phyloP scores from a whole-genome alignment of 176 grass and related monocot genomes.

The Bonia amplexicaulis region DNA sequence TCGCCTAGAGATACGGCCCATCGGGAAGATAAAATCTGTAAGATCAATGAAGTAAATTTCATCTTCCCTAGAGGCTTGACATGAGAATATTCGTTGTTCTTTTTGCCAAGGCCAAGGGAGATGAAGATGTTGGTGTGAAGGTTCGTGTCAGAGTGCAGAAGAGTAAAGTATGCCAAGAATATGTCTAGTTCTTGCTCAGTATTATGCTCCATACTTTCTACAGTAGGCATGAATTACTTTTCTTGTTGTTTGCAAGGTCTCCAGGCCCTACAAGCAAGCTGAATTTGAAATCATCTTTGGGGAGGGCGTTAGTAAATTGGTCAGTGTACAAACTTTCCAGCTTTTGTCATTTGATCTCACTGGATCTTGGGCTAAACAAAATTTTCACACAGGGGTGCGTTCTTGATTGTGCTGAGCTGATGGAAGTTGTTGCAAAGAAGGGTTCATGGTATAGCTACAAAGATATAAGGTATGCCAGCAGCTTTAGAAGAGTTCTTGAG shows the following conservation, averaged over 20 bases:
- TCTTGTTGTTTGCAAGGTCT: conserved; percentile 54
- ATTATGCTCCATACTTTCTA: conserved; percentile 19
- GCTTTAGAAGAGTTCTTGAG: conserved; percentile 11
- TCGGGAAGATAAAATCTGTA: conserved; percentile 98
- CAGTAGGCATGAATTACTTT: not conserved
- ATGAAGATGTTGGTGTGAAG: conserved; percentile 96
- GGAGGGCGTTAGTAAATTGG: conserved; percentile 92
- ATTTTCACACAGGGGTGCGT: conserved; percentile 61
- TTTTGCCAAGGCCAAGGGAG: conserved; percentile 71
- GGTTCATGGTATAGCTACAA: conserved; percentile 95
- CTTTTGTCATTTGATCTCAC: not conserved
- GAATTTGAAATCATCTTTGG: conserved; percentile 99
- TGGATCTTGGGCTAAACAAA: conserved; percentile 9
- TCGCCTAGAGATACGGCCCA: conserved; percentile 90
- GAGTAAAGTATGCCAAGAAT: conserved; percentile 77
- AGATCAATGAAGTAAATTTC: conserved; percentile 31
- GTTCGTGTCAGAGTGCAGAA: conserved; percentile 98
- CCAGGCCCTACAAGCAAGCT: conserved; percentile 96
- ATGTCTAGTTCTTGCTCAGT: not conserved
- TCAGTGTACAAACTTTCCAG: conserved; percentile 33
- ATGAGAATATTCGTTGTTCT: conserved; percentile 25
- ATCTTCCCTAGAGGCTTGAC: not conserved
- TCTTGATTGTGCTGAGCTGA: conserved; percentile 97
- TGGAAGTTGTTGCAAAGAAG: conserved; percentile 90
- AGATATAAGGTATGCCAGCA: conserved; percentile 62